Base-by-base conservation (phyloP, 345 rosid genomes). In the Camelina laxa region DNA sequence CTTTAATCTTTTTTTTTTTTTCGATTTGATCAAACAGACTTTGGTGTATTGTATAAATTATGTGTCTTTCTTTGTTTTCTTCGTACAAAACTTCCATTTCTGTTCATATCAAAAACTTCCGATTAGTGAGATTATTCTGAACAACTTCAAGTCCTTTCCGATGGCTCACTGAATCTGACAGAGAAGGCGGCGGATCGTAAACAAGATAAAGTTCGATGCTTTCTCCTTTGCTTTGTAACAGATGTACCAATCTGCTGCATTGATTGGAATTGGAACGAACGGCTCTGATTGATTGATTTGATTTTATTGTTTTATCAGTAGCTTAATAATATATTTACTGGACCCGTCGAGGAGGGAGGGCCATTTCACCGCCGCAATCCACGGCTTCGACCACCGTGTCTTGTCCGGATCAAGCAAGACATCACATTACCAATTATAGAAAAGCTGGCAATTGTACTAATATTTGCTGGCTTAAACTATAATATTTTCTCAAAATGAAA, bases 361-460 rank as follows among this genome's bases (percentile, higher is more conserved):
- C 47, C 53, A 39, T 27, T 50, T 59, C 38, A 51, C 64, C 70
- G 70, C 75, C 70, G 75, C 58, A 9, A 13, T 47, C 45, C 5
- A 55, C 53, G 75, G 53, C 49, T 55, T 62, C 70, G 59, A 27
- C 60, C 66, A 50, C 70, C 54, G 75, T 70, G 60, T 70, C 71
- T 47, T 64, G 66, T 16, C 60, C 71, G 16, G 19, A 60, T 4
- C 9, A 13, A 49, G 36, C 54, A 16, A 49, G 15, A 31, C 69
- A 60, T 42, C 74, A 51, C 61, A 17, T 48, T 56, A 10, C 41
- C 58, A 24, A 2, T 42, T 38, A 39, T 60, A 60, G 69, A 57
- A 17, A 7, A 44, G 21, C 67, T 66, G 53, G 50, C 47, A 3
- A 30, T 21, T 38, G 27, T 58, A 16, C 31, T 36, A 49, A 12